A percentile compares a stretch with the other conserved stretches of the same genome.
phyloP scores from a whole-genome alignment of 1,284 basidiomycete genomes.

The Fomitopsis schrenkii region DNA sequence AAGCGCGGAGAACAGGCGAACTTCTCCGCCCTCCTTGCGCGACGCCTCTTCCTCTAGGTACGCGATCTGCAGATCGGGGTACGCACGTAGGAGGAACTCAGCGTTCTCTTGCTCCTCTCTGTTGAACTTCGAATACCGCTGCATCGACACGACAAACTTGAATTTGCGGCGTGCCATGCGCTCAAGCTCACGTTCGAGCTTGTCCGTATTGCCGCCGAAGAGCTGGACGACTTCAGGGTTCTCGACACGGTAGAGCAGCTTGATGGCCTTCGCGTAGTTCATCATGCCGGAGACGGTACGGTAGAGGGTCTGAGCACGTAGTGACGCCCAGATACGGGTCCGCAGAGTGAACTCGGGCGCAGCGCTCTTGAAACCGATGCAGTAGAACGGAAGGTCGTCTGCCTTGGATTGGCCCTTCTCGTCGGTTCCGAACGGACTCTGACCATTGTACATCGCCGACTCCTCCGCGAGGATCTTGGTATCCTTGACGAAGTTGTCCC shows the following conservation, averaged over 20 bases:
- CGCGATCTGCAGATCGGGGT: conserved; percentile 97
- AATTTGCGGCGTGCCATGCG: conserved; percentile 98
- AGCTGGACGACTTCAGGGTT: conserved; percentile 98
- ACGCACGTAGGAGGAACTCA: conserved; percentile 97
- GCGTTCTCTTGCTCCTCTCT: conserved; percentile 99
- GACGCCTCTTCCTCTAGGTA: conserved; percentile 96
- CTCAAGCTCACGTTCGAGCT: conserved; percentile 94
- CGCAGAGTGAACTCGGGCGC: conserved; percentile 98
- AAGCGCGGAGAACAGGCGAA: conserved; percentile 91
- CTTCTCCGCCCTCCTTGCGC: conserved; percentile 93
- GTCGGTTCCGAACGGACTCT: conserved; percentile 77
- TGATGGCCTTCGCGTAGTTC: conserved; percentile 99
- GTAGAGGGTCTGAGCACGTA: conserved; percentile 97
- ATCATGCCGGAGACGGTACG: conserved; percentile 99
- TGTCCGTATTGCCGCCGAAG: conserved; percentile 97
- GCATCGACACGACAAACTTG: conserved; percentile 99
- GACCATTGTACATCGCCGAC: conserved; percentile 80
- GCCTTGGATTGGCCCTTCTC: conserved; percentile 86
- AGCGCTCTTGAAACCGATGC: conserved; percentile 98
- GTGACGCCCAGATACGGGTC: conserved; percentile 98
- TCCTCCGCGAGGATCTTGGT: conserved; percentile 99
- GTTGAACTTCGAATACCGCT: conserved; percentile 99
- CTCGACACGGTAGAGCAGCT: conserved; percentile 98
- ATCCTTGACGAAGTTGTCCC: conserved; percentile 99
- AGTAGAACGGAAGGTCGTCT: conserved; percentile 97